phyloP scores from a whole-genome alignment of 495 filamentous ascomycete genomes.

The Penicillium pulvis region DNA sequence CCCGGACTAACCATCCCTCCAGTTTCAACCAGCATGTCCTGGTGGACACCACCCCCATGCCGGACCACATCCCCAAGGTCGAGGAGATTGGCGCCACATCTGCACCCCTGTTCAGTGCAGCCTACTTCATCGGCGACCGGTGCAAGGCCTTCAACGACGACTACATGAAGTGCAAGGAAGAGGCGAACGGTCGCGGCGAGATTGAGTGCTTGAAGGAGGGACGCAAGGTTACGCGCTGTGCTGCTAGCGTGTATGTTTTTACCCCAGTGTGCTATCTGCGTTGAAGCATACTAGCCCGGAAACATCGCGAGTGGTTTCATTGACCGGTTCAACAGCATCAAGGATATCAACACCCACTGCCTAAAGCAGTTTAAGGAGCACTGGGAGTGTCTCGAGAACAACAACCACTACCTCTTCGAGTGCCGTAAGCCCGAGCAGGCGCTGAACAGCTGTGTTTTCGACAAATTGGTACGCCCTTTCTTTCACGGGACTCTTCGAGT shows the following conservation, averaged over 20 bases:
- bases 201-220: constrained; percentile 95
- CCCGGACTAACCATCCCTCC: constrained; percentile 33
- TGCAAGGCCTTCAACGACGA: constrained; percentile 97
- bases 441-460: constrained; percentile 90
- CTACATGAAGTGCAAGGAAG: constrained; percentile 98
- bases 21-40: constrained; percentile 94
- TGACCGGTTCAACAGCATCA: constrained; percentile 58
- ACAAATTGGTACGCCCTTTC: constrained; percentile 76
- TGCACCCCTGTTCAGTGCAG: constrained; percentile 84
- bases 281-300: background rate
- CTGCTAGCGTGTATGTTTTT: constrained; percentile 84
- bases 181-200: constrained; percentile 84
- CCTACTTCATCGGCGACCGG: constrained; percentile 96
- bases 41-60: constrained; percentile 94
- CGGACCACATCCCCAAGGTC: constrained; percentile 85
- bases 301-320: background rate
- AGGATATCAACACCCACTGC: constrained; percentile 95
- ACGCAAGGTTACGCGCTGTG: constrained; percentile 93
- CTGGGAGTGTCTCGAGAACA: constrained; percentile 94
- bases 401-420: constrained; percentile 95
- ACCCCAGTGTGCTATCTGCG: background rate
- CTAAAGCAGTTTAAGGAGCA: constrained; percentile 86
- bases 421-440: constrained; percentile 78
- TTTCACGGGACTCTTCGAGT: background rate
- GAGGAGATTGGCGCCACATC: constrained; percentile 89